phyloP scores from a whole-genome alignment of 2,329 filamentous ascomycete species.

The Coleophoma cylindrospora region DNA sequence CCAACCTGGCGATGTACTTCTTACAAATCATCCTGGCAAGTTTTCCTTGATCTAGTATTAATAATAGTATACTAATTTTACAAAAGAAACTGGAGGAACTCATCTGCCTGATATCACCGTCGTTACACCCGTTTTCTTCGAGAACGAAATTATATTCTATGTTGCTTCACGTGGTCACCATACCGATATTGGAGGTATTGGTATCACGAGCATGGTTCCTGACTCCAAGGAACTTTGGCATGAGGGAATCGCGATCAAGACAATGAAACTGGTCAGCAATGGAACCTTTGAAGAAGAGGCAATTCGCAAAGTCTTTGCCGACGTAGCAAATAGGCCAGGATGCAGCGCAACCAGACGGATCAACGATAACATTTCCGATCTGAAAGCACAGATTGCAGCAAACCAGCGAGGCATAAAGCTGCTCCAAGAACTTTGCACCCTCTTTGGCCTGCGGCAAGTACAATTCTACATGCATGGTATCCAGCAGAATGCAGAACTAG shows the following conservation, averaged over 20 bases:
- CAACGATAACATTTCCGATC: constrained; percentile 73
- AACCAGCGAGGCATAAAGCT: constrained; percentile 77
- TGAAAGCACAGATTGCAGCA: constrained; percentile 73
- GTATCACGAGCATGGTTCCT: constrained; percentile 76
- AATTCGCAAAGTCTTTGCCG: constrained; percentile 66
- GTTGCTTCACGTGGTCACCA: constrained; percentile 76
- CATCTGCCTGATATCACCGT: constrained; percentile 79
- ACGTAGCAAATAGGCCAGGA: constrained; percentile 66
- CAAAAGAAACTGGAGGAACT: constrained; percentile 63
- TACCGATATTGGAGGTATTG: constrained; percentile 76
- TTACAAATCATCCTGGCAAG: constrained; percentile 64
- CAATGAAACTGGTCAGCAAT: constrained; percentile 64
- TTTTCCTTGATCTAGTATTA: too few species aligned
- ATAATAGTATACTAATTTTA: too few species aligned
- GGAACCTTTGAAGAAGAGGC: constrained; percentile 72
- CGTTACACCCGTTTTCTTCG: constrained; percentile 67
- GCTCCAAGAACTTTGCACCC: constrained; percentile 64
- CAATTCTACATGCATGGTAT: constrained; percentile 77
- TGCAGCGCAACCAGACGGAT: constrained; percentile 72
- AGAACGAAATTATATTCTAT: constrained; percentile 71
- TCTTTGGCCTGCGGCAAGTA: constrained; percentile 69
- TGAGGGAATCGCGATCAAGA: constrained; percentile 56
- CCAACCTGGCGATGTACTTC: constrained; percentile 71
- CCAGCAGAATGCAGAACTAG: constrained; percentile 2
- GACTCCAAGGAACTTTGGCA: constrained; percentile 61